A percentile compares a stretch with the other conserved stretches of the same genome.
These are phyloP conservation scores for Penicillium rolfsii DNA, from an alignment of 2,329 filamentous ascomycete genomes.

Conservation along the genomic window DNA sequence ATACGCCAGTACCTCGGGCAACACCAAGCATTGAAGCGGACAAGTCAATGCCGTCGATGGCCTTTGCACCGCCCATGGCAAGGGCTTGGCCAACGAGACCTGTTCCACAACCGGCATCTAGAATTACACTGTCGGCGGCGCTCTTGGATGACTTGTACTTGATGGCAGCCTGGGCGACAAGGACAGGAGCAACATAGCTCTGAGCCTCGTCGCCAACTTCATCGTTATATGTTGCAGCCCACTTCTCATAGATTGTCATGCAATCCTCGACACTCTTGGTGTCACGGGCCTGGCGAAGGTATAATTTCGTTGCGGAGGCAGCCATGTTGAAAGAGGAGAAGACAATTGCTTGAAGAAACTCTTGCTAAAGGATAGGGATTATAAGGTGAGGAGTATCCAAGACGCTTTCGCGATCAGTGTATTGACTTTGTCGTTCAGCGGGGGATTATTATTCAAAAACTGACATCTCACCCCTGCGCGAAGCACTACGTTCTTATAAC, in stretches of 20 bases:
- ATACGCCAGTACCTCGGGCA: slow-evolving; percentile 54
- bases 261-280: slow-evolving; percentile 42
- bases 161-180: slow-evolving; percentile 43
- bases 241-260: slow-evolving; percentile 50
- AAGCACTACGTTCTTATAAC: slow-evolving; percentile 16
- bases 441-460: not conserved
- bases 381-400: not conserved
- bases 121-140: slow-evolving; percentile 40
- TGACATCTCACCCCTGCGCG: not conserved
- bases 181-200: slow-evolving; percentile 48
- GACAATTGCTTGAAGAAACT: not conserved
- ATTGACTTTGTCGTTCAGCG: slow-evolving; percentile 1
- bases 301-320: slow-evolving; percentile 19
- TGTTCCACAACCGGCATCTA: slow-evolving; percentile 62
- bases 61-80: slow-evolving; percentile 46
- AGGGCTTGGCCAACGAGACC: slow-evolving; percentile 57
- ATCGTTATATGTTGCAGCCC: slow-evolving; percentile 51
- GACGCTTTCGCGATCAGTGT: not conserved
- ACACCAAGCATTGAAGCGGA: slow-evolving; percentile 58
- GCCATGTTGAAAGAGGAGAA: slow-evolving; percentile 11
- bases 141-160: slow-evolving; percentile 20
- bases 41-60: slow-evolving; percentile 59
- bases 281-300: slow-evolving; percentile 46
- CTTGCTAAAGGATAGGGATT: not conserved
- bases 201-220: slow-evolving; percentile 44